Conservation (phyloP, 805 yeast genomes). For the Grigorovia yakushimaensis region DNA sequence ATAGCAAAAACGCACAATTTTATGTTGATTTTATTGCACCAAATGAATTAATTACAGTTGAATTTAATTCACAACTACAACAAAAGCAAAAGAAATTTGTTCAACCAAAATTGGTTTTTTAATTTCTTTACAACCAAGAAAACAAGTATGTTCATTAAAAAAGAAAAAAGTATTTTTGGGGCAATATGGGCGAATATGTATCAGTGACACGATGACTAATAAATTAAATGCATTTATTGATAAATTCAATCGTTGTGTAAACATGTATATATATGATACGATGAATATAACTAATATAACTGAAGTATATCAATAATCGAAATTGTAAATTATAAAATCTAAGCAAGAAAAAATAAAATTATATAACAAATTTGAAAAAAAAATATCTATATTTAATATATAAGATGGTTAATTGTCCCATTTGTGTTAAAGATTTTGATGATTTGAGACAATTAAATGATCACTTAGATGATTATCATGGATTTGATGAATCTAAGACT, state of each 20-base stretch:
- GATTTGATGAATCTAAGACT: slow-evolving; percentile 18
- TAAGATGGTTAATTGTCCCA: slow-evolving; percentile 43
- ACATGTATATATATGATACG: too few species aligned
- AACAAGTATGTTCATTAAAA: too few species aligned
- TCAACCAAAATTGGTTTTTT: slow-evolving; percentile 44
- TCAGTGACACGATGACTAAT: too few species aligned
- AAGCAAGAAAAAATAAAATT: not conserved
- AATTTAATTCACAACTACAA: slow-evolving; percentile 56
- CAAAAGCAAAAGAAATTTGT: slow-evolving; percentile 57
- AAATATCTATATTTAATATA: not conserved
- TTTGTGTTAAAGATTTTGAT: slow-evolving; percentile 53
- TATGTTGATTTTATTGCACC: slow-evolving; percentile 45
- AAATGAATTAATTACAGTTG: slow-evolving; percentile 61
- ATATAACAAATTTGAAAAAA: slow-evolving; percentile 2
- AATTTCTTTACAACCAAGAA: too few species aligned
- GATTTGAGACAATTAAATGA: slow-evolving; percentile 46
- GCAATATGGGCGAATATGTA: too few species aligned
- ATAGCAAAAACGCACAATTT: slow-evolving; percentile 57
- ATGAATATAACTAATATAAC: too few species aligned
- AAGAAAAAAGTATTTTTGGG: too few species aligned
- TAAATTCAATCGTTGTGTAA: too few species aligned
- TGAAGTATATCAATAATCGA: too few species aligned
- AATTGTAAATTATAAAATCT: too few species aligned
- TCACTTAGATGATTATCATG: slow-evolving; percentile 66
- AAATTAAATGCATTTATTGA: too few species aligned